Percentiles rank a stretch among this genome's conserved stretches.
phyloP scores from a whole-genome alignment of 129 eudicot genomes.

The Saussurea involucrata region DNA sequence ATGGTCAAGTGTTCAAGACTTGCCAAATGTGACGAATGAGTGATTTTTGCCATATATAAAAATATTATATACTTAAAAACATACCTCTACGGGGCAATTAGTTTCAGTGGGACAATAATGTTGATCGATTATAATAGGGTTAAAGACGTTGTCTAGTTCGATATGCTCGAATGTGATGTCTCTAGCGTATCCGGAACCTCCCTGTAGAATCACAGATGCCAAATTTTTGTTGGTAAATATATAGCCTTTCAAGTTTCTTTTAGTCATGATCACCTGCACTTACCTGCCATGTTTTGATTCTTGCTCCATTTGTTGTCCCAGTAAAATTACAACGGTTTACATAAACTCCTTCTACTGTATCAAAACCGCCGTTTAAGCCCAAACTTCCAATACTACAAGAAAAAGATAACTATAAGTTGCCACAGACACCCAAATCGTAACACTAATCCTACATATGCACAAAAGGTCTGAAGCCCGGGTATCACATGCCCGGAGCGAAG shows the following conservation, averaged over 20 bases:
- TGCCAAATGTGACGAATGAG: not conserved
- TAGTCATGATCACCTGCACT: not conserved
- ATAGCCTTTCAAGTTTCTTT: not conserved
- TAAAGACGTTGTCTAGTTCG: slow-evolving; percentile 21
- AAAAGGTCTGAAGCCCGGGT: not conserved
- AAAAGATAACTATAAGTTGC: not conserved
- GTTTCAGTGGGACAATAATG: slow-evolving; percentile 26
- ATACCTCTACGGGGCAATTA: slow-evolving; percentile 12
- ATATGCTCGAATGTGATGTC: slow-evolving; percentile 37
- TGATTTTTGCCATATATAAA: not conserved
- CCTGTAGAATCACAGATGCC: slow-evolving; percentile 20
- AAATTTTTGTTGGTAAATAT: not conserved
- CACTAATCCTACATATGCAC: not conserved
- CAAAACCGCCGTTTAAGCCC: slow-evolving; percentile 29
- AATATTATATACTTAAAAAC: not conserved
- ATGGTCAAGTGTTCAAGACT: no score
- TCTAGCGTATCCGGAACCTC: slow-evolving; percentile 54
- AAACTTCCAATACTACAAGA: slow-evolving; percentile 52
- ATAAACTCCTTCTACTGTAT: slow-evolving; percentile 27
- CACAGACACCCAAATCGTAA: not conserved
- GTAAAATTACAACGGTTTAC: slow-evolving; percentile 28
- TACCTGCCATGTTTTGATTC: slow-evolving; percentile 85
- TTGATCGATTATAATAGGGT: slow-evolving; percentile 60
- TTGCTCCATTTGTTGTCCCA: slow-evolving; percentile 42
- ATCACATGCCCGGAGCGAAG: not conserved